Conservation (phyloP, 2,329 filamentous ascomycete species). For the Neonectria faginata region DNA sequence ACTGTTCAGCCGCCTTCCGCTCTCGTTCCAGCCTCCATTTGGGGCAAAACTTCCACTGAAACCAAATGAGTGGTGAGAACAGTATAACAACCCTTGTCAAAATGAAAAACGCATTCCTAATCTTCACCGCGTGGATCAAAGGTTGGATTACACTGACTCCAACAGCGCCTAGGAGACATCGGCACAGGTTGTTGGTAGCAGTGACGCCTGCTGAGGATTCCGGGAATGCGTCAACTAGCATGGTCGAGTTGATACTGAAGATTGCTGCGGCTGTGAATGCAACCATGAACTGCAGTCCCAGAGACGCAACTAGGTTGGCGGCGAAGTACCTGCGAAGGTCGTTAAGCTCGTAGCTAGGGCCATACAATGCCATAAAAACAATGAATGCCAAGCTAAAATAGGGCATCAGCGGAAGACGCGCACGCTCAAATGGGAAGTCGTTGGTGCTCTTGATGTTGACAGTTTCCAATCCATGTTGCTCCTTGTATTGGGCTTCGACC, state of each 20-base stretch:
- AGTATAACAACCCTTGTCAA: not conserved
- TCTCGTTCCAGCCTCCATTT: no score
- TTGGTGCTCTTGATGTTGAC: constrained; percentile 40
- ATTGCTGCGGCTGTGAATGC: constrained; percentile 52
- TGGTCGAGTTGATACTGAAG: constrained; percentile 51
- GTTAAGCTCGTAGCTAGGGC: constrained; percentile 37
- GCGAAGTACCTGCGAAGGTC: constrained; percentile 21
- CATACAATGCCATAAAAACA: constrained; percentile 51
- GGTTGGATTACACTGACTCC: constrained; percentile 40
- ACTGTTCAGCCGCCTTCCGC: no score
- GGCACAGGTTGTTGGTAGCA: constrained; percentile 50
- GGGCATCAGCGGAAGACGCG: constrained; percentile 54
- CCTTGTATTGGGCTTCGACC: constrained; percentile 45
- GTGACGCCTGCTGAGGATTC: constrained; percentile 48
- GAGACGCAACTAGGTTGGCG: constrained; percentile 42
- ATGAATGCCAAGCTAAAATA: constrained; percentile 55
- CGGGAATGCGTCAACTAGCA: constrained; percentile 50
- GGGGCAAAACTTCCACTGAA: no score
- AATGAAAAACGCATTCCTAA: constrained; percentile 17
- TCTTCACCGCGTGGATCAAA: constrained; percentile 22
- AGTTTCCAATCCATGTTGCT: constrained; percentile 28
- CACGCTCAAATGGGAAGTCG: constrained; percentile 58
- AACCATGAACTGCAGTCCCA: constrained; percentile 50
- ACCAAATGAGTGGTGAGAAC: no score
- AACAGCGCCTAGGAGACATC: constrained; percentile 46